phyloP scores from a whole-genome alignment of 1,139 yeast genomes.

The Pichia sp. region DNA sequence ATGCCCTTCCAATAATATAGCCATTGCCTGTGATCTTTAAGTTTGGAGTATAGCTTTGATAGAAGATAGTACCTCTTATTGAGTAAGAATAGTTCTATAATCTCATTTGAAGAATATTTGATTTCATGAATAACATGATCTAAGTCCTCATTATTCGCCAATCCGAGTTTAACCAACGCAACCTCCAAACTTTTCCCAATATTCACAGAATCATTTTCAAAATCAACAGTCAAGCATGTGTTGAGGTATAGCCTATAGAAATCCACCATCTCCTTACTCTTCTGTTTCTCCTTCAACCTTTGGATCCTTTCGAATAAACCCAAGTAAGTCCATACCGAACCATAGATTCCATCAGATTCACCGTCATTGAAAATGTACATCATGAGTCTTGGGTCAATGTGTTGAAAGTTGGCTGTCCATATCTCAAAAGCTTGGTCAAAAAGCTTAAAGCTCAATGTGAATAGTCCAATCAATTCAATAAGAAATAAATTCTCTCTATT shows the following conservation, averaged over 20 bases:
- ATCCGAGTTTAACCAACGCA: slow-evolving; percentile 28
- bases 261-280: slow-evolving; percentile 14
- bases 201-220: slow-evolving; percentile 27
- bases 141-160: slow-evolving; percentile 15
- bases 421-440: slow-evolving; percentile 28
- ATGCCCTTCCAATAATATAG: slow-evolving; percentile 37
- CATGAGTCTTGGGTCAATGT: slow-evolving; percentile 41
- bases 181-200: slow-evolving; percentile 34
- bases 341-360: slow-evolving; percentile 23
- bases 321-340: slow-evolving; percentile 36
- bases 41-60: slow-evolving; percentile 30
- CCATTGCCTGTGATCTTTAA: slow-evolving; percentile 27
- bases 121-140: slow-evolving; percentile 14
- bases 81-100: slow-evolving; percentile 21
- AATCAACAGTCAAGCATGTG: slow-evolving; percentile 28
- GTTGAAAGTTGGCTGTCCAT: slow-evolving; percentile 27
- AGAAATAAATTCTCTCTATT: slow-evolving; percentile 29
- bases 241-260: slow-evolving; percentile 30
- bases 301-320: slow-evolving; percentile 28
- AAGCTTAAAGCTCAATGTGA: slow-evolving; percentile 26
- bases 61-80: slow-evolving; percentile 30
- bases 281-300: slow-evolving; percentile 16
- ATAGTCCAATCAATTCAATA: slow-evolving; percentile 31
- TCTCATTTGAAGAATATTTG: slow-evolving; percentile 20
- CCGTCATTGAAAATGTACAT: slow-evolving; percentile 29